A percentile compares a stretch with the other conserved stretches of the same genome.
These are phyloP conservation scores for Cotoneaster glaucophyllus DNA, from an alignment of 306 rosid species.

Conservation along the genomic window DNA sequence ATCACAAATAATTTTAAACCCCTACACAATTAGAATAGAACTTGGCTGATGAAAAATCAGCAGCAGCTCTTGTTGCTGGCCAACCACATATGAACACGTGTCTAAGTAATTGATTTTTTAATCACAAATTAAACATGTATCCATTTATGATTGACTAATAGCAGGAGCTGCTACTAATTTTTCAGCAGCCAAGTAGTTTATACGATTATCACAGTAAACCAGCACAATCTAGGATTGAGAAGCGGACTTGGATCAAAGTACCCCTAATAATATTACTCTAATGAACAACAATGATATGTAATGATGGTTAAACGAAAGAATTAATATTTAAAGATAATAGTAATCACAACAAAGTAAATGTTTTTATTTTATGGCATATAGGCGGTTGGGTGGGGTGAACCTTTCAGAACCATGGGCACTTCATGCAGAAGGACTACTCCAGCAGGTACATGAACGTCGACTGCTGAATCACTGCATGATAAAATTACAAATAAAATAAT, in stretches of 20 bases:
- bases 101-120: no score
- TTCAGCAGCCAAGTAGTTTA: no score
- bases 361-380: neutral
- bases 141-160: fast-evolving
- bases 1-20: no score
- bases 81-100: no score
- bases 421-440: neutral
- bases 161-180: no score
- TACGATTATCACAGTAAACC: no score
- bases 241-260: no score
- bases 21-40: no score
- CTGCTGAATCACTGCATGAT: neutral
- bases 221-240: no score
- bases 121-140: fast-evolving
- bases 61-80: no score
- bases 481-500: neutral
- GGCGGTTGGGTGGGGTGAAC: neutral
- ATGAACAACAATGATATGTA: neutral
- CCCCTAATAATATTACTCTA: neutral
- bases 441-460: conserved; percentile 26
- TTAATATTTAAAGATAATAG: neutral
- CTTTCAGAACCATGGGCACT: neutral
- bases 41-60: no score
- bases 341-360: neutral
- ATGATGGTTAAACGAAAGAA: no score